Evolutionary conservation across 2,329 filamentous ascomycete genomes (phyloP).

Genomic region (Ascochyta viciae-villosae): DNA sequence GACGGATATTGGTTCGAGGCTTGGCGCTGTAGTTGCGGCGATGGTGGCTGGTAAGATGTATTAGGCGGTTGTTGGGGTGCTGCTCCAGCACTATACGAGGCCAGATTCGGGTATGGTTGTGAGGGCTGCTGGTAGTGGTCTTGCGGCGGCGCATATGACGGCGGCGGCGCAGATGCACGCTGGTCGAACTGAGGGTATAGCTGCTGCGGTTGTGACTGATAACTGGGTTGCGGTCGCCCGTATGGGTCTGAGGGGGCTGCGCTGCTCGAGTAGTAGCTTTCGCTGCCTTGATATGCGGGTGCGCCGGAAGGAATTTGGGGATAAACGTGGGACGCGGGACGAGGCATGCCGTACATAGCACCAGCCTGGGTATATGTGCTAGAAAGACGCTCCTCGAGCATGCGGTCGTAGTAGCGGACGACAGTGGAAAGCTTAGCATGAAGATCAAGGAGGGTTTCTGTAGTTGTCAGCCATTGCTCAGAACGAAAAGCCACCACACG

Average conservation of each 20-base stretch:
- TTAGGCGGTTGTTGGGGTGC: slow-evolving; percentile 36
- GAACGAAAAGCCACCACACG: slow-evolving; percentile 37
- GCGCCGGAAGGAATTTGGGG: slow-evolving; percentile 63
- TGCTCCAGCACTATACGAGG: slow-evolving; percentile 27
- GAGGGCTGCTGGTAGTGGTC: slow-evolving; percentile 46
- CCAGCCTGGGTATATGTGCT: slow-evolving; percentile 86
- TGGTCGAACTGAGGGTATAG: slow-evolving; percentile 48
- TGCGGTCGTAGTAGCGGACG: slow-evolving; percentile 95
- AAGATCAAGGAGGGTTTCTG: slow-evolving; percentile 90
- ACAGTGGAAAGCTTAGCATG: slow-evolving; percentile 96
- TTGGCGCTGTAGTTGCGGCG: slow-evolving; percentile 48
- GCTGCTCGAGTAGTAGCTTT: slow-evolving; percentile 83
- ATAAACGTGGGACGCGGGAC: slow-evolving; percentile 69
- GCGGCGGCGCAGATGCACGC: slow-evolving; percentile 37
- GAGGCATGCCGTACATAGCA: slow-evolving; percentile 51
- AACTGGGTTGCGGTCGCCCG: slow-evolving; percentile 59
- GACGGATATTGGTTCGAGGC: slow-evolving; percentile 43
- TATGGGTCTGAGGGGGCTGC: slow-evolving; percentile 58
- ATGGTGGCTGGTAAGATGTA: slow-evolving; percentile 41
- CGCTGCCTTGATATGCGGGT: slow-evolving; percentile 61
- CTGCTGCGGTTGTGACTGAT: slow-evolving; percentile 53
- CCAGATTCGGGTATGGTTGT: slow-evolving; percentile 45
- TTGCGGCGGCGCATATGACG: slow-evolving; percentile 39
- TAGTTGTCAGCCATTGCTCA: slow-evolving; percentile 42
- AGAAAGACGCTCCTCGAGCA: slow-evolving; percentile 94